These are phyloP conservation scores for Coniferiporia weirii DNA, from an alignment of 1,284 basidiomycete species.

Conservation along the genomic window DNA sequence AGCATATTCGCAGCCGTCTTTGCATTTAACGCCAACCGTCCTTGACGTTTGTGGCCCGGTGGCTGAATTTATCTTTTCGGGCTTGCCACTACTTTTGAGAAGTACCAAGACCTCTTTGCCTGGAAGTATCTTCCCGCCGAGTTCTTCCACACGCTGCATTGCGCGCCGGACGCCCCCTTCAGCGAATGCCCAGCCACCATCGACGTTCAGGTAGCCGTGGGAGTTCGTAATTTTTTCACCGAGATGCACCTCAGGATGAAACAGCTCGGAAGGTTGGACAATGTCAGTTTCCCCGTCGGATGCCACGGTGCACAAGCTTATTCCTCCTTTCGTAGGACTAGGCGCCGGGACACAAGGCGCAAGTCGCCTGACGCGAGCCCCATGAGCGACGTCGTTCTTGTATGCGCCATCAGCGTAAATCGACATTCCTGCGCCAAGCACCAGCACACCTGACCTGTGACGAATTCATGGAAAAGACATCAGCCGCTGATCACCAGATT, in stretches of 20 bases:
- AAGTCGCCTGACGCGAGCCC: conserved; percentile 43
- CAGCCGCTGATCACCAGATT: not conserved
- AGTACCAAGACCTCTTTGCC: conserved; percentile 55
- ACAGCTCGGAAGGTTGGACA: conserved; percentile 23
- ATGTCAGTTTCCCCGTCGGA: not conserved
- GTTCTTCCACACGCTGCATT: conserved; percentile 48
- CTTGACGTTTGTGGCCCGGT: conserved; percentile 14
- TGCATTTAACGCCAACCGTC: conserved; percentile 60
- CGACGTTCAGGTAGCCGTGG: conserved; percentile 64
- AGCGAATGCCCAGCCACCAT: conserved; percentile 86
- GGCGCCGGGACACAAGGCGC: conserved; percentile 32
- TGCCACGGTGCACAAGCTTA: not conserved
- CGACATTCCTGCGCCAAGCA: conserved; percentile 37
- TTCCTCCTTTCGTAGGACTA: not conserved
- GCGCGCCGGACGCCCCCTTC: conserved; percentile 58
- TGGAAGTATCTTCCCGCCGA: conserved; percentile 58
- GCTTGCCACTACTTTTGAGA: conserved; percentile 27
- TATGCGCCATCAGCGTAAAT: conserved; percentile 47
- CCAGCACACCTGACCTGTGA: conserved; percentile 56
- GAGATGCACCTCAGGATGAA: conserved; percentile 37
- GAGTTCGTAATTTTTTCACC: conserved; percentile 13
- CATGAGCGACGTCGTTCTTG: conserved; percentile 52
- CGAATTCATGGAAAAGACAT: not conserved
- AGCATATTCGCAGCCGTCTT: conserved; percentile 50
- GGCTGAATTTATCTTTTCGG: conserved; percentile 25